A percentile compares a stretch with the other conserved stretches of the same genome.
Evolutionary conservation across 1,284 basidiomycete species (phyloP).

Genomic region (Garcileccinum viscosum): DNA sequence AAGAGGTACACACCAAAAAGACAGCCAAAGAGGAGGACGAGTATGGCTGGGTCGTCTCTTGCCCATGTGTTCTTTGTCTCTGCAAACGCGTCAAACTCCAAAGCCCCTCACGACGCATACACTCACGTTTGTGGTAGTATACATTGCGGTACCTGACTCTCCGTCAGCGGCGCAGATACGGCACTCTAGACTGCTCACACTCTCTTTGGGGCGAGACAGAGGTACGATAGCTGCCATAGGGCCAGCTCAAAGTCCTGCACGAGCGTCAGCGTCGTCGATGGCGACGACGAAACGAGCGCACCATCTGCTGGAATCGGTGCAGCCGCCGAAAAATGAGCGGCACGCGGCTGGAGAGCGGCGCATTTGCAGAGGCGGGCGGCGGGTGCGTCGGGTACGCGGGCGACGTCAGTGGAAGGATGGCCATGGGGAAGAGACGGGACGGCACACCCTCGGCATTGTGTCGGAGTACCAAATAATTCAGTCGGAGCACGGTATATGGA

Average conservation of each 20-base stretch:
- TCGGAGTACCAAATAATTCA: slow-evolving; percentile 30
- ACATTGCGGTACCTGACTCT: slow-evolving; percentile 80
- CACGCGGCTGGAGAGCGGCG: slow-evolving; percentile 57
- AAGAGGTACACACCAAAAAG: slow-evolving; percentile 61
- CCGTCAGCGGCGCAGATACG: slow-evolving; percentile 18
- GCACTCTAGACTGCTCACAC: slow-evolving; percentile 66
- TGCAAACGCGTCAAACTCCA: slow-evolving; percentile 35
- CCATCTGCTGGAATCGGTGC: slow-evolving; percentile 87
- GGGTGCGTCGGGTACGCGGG: slow-evolving; percentile 47
- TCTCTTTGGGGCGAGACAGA: slow-evolving; percentile 87
- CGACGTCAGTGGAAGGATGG: slow-evolving; percentile 59
- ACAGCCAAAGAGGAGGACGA: slow-evolving; percentile 82
- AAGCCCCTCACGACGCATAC: neutral
- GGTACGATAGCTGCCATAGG: slow-evolving; percentile 91
- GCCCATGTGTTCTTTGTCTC: slow-evolving; percentile 99
- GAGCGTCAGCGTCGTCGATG: slow-evolving; percentile 6
- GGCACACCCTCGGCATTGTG: slow-evolving; percentile 40
- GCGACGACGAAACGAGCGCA: neutral
- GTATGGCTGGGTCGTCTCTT: slow-evolving; percentile 91
- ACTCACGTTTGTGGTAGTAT: slow-evolving; percentile 86
- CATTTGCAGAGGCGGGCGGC: slow-evolving; percentile 42
- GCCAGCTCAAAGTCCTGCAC: slow-evolving; percentile 91
- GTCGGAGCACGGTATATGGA: slow-evolving; percentile 31
- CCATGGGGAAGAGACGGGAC: slow-evolving; percentile 47
- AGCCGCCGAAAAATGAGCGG: slow-evolving; percentile 81